Conservation (phyloP, 139 green algal species). For the Chloropicon primus region DNA sequence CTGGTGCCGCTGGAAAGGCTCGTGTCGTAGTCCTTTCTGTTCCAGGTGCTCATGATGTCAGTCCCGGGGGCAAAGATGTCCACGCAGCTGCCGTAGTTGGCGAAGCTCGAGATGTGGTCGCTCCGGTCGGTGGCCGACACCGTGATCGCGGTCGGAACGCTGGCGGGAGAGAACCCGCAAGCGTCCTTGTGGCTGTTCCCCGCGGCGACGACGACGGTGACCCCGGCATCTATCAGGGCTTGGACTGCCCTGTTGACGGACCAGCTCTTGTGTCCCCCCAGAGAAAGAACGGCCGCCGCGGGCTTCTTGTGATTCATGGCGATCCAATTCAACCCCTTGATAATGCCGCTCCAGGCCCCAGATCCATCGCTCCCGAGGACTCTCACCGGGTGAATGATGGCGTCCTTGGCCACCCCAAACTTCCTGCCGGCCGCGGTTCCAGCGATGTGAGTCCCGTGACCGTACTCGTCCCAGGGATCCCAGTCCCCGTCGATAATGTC, state of each 20-base stretch:
- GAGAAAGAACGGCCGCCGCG: slow-evolving; percentile 8
- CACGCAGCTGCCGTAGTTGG: background rate
- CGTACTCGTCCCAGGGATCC: slow-evolving; percentile 17
- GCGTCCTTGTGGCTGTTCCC: slow-evolving; percentile 33
- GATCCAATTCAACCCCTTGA: background rate
- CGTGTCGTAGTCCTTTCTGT: background rate
- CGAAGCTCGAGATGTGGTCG: background rate
- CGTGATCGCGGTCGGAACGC: slow-evolving; percentile 22
- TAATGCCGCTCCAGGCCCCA: background rate
- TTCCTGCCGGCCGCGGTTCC: slow-evolving; percentile 32
- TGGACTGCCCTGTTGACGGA: slow-evolving; percentile 40
- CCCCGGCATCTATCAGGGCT: slow-evolving; percentile 17
- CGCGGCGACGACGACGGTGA: slow-evolving; percentile 35
- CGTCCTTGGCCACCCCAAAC: slow-evolving; percentile 48
- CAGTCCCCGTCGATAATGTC: slow-evolving; percentile 1
- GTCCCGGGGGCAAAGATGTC: slow-evolving; percentile 5
- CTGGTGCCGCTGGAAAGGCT: background rate
- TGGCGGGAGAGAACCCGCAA: slow-evolving; percentile 34
- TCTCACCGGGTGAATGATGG: slow-evolving; percentile 38
- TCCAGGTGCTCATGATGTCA: background rate
- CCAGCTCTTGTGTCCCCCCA: slow-evolving; percentile 25
- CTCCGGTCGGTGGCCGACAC: slow-evolving; percentile 29
- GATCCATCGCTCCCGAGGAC: background rate
- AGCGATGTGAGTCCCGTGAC: slow-evolving; percentile 49
- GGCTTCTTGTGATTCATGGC: background rate